Evolutionary conservation across 2,329 filamentous ascomycete genomes (phyloP).

Genomic region (Eutypella sp.): DNA sequence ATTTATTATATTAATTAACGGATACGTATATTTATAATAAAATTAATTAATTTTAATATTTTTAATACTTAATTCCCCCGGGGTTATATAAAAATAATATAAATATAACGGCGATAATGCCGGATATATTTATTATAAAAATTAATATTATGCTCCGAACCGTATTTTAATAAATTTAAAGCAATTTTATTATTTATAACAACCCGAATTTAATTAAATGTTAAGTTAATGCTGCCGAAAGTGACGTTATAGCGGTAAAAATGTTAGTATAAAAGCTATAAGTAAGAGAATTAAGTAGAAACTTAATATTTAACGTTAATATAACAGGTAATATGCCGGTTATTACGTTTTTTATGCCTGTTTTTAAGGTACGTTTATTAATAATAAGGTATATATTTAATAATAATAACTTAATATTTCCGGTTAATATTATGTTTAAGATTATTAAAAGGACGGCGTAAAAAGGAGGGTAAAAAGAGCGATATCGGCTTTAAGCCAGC

Average conservation of each 20-base stretch:
- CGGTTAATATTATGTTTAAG: constrained; percentile 23
- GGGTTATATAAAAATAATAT: constrained; percentile 35
- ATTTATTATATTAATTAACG: constrained; percentile 51
- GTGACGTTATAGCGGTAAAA: constrained; percentile 22
- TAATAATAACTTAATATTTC: constrained; percentile 24
- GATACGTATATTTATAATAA: constrained; percentile 34
- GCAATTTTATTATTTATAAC: constrained; percentile 39
- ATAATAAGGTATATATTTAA: constrained; percentile 25
- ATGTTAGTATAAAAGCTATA: constrained; percentile 30
- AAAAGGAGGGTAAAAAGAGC: constrained; percentile 40
- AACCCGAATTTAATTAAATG: constrained; percentile 33
- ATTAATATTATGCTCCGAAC: constrained; percentile 21
- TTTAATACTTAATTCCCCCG: constrained; percentile 42
- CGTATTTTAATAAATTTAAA: constrained; percentile 40
- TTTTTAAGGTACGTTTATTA: constrained; percentile 17
- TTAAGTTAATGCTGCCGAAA: constrained; percentile 22
- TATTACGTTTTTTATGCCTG: constrained; percentile 2
- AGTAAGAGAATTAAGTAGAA: constrained; percentile 25
- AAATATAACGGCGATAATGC: constrained; percentile 28
- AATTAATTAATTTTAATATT: constrained; percentile 35
- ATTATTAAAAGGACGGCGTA: constrained; percentile 39
- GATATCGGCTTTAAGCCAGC: constrained; percentile 41
- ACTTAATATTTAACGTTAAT: constrained; percentile 39
- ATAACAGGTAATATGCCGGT: constrained; percentile 36
- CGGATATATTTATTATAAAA: constrained; percentile 9